phyloP scores from a whole-genome alignment of 2,329 filamentous ascomycete species.

The Diaporthe sp. region DNA sequence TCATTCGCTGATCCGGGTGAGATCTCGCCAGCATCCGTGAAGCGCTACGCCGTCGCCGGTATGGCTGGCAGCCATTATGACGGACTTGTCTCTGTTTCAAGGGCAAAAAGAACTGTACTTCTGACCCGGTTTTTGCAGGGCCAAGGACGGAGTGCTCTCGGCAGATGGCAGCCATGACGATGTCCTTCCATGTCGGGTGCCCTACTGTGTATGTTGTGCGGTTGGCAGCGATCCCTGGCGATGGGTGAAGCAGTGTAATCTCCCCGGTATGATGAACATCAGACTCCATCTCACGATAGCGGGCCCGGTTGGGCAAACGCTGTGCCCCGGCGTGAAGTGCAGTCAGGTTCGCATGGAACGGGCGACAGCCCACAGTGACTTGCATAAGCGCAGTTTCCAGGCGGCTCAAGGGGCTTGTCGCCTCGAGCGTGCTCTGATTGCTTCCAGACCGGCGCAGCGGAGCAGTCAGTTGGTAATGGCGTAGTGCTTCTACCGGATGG shows the following conservation, averaged over 20 bases:
- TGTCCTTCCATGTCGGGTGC: background rate
- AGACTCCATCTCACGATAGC: slow-evolving; percentile 41
- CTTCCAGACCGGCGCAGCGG: slow-evolving; percentile 16
- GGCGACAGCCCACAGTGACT: slow-evolving; percentile 36
- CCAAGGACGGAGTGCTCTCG: slow-evolving; percentile 20
- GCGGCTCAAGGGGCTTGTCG: slow-evolving; percentile 37
- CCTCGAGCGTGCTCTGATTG: slow-evolving; percentile 15
- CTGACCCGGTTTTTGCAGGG: slow-evolving; percentile 12
- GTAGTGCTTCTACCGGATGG: slow-evolving; percentile 8
- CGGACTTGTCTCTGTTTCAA: slow-evolving; percentile 40
- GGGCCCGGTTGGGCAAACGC: slow-evolving; percentile 36
- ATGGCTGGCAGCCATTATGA: slow-evolving; percentile 21
- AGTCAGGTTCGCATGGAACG: slow-evolving; percentile 26
- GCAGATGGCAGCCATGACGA: slow-evolving; percentile 13
- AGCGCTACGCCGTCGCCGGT: slow-evolving; percentile 28
- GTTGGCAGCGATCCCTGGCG: slow-evolving; percentile 37
- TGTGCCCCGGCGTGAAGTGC: slow-evolving; percentile 29
- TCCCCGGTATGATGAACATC: slow-evolving; percentile 40
- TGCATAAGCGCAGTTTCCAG: slow-evolving; percentile 45
- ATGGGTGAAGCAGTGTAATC: slow-evolving; percentile 39
- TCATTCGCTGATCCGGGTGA: slow-evolving; percentile 31
- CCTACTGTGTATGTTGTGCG: background rate
- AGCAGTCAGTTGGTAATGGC: slow-evolving; percentile 14
- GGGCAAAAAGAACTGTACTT: background rate
- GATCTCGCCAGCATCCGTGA: slow-evolving; percentile 34